Conservation (phyloP, 768 basidiomycete species). For the Hysterangium stoloniferum region DNA sequence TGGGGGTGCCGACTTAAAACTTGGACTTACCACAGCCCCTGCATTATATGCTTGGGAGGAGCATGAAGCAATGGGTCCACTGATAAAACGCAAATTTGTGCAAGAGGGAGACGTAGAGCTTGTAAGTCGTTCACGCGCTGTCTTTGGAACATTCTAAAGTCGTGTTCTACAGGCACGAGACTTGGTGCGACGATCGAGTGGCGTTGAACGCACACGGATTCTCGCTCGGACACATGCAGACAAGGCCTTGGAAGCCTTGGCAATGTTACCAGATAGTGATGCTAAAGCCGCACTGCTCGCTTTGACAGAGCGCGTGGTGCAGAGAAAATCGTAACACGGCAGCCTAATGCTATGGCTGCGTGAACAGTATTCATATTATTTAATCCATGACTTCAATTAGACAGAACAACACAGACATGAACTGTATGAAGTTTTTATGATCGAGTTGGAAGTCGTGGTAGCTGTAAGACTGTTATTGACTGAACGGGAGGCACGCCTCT, state of each 20-base stretch:
- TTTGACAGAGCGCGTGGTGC: conserved; percentile 60
- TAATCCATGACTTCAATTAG: no score
- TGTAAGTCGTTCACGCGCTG: conserved; percentile 34
- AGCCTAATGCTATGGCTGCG: no score
- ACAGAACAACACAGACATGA: no score
- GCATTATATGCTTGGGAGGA: conserved; percentile 83
- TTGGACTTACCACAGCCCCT: conserved; percentile 83
- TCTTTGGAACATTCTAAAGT: conserved; percentile 4
- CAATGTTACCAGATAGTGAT: conserved; percentile 70
- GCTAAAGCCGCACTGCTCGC: conserved; percentile 68
- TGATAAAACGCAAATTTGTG: conserved; percentile 75
- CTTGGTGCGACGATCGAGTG: conserved; percentile 60
- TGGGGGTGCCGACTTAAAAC: conserved; percentile 72
- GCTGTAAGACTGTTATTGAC: no score
- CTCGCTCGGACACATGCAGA: conserved; percentile 71
- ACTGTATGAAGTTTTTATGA: no score
- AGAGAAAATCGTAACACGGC: conserved; percentile 49
- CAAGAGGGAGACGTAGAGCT: conserved; percentile 71
- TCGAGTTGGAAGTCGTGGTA: no score
- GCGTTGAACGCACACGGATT: conserved; percentile 67
- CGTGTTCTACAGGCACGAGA: conserved; percentile 49
- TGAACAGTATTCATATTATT: no score
- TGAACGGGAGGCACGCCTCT: no score
- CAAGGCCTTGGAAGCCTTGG: conserved; percentile 65
- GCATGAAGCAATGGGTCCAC: conserved; percentile 54